These are phyloP conservation scores for Lactifluus echinatus DNA, from an alignment of 768 basidiomycete species.

Conservation along the genomic window DNA sequence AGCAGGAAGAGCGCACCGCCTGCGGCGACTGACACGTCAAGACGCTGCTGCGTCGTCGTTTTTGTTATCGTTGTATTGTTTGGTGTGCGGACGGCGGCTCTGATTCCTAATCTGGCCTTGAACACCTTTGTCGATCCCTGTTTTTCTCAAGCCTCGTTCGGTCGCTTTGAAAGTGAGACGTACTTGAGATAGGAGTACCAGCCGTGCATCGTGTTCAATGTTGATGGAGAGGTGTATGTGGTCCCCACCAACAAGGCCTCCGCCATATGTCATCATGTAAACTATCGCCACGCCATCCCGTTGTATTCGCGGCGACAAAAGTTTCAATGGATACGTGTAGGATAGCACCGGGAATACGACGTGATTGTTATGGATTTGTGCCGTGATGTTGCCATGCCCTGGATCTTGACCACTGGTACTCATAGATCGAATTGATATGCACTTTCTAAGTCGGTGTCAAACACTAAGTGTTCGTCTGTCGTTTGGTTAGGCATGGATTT, in stretches of 20 bases:
- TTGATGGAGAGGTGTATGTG: slow-evolving; percentile 51
- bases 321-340: slow-evolving; percentile 80
- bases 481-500: not conserved
- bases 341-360: slow-evolving; percentile 67
- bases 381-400: slow-evolving; percentile 52
- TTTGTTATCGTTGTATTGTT: not conserved
- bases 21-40: slow-evolving; percentile 47
- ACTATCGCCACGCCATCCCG: slow-evolving; percentile 50
- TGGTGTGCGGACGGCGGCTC: slow-evolving; percentile 33
- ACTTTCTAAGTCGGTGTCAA: not conserved
- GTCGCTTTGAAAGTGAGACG: slow-evolving; percentile 1
- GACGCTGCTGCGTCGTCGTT: slow-evolving; percentile 48
- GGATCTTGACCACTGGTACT: slow-evolving; percentile 12
- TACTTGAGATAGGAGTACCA: slow-evolving; percentile 83
- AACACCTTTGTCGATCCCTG: slow-evolving; percentile 95
- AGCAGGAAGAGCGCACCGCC: slow-evolving; percentile 64
- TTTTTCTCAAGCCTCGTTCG: not conserved
- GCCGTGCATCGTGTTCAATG: slow-evolving; percentile 44
- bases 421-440: slow-evolving; percentile 2
- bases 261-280: slow-evolving; percentile 84
- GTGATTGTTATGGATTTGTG: slow-evolving; percentile 43
- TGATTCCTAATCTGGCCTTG: slow-evolving; percentile 60
- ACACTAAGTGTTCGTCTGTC: not conserved
- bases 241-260: slow-evolving; percentile 87
- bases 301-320: slow-evolving; percentile 60